Percentiles rank a stretch among this genome's conserved stretches.
These are phyloP conservation scores for Ormosia semicastrata DNA, from an alignment of 306 rosid genomes.

Conservation along the genomic window DNA sequence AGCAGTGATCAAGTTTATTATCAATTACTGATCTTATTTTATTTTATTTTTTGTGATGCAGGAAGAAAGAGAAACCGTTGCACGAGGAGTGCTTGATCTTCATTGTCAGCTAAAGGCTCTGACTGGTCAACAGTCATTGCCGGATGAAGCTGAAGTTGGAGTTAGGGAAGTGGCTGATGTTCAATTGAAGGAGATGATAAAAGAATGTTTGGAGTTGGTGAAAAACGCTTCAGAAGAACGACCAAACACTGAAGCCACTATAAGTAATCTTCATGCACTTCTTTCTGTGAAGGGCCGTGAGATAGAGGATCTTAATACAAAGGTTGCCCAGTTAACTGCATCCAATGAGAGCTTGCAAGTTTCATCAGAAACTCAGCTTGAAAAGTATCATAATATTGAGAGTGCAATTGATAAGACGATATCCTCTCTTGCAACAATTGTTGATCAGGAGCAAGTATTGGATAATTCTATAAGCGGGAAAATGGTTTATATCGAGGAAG, in stretches of 20 bases:
- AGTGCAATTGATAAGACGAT: conserved; percentile 48
- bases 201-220: conserved; percentile 59
- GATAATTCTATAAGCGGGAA: conserved; percentile 60
- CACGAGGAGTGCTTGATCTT: conserved; percentile 50
- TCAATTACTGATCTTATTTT: neutral
- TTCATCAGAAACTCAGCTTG: conserved; percentile 39
- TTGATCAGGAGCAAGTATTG: conserved; percentile 48
- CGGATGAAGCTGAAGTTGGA: conserved; percentile 22
- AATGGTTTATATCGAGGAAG: conserved; percentile 52
- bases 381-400: conserved; percentile 46
- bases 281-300: conserved; percentile 60
- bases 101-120: conserved; percentile 58
- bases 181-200: conserved; percentile 43
- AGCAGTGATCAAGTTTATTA: neutral
- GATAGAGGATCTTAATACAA: conserved; percentile 66
- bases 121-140: conserved; percentile 25
- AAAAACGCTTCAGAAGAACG: conserved; percentile 49
- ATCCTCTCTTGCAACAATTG: conserved; percentile 52
- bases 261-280: conserved; percentile 44
- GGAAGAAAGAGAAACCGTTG: conserved; percentile 61
- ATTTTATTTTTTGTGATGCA: conserved; percentile 23
- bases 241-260: conserved; percentile 34
- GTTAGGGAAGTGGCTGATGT: conserved; percentile 31
- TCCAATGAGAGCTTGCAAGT: conserved; percentile 44
- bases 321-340: conserved; percentile 44